Base-by-base conservation (phyloP, 2,329 filamentous ascomycete genomes). In the Penicillium vulpinum region DNA sequence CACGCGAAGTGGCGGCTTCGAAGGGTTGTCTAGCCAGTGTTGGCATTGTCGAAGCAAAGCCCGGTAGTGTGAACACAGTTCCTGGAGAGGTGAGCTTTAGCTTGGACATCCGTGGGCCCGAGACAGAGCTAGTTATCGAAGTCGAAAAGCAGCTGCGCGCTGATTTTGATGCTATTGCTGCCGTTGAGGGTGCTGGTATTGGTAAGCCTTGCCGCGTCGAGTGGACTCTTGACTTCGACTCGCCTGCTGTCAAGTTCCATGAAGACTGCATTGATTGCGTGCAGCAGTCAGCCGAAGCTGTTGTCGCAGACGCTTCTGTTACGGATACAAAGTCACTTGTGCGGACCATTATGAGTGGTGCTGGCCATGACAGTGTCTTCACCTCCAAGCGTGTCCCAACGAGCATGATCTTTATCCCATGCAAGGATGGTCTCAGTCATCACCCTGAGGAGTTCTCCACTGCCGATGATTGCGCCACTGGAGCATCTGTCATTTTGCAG, bases 31-130 rank as follows among this genome's bases (percentile, higher is more conserved):
- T 91, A 11, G 88, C 86, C 5, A 87, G 83, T 3, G 89, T 89
- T 0, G 89, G 88, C 0, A 89, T 91, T 54, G 71, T 92, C 47
- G 85, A 80, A 13, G 77, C 87, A 8, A 82, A 80, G 45, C 88
- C 88, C 0, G 87, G 88, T 5, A 87, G 83, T 58, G 88, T 88
- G 16, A 91, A 92, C 71, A 92, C 89, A 0, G 86, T 91, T 0
- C 87, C 89, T 0, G 87, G 87, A 0, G 73, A 77, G 29, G 89
- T 91, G 6, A 79, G 79, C 43, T 89, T 91, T 71, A 85, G 81
- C 29, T 81, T 91, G 5, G 88, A 91, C 66, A 83, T 91, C 51
- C 84, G 88, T 31, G 81, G 84, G 0, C 81, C 78, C 5, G 77
- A 81, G 33, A 83, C 88, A 65, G 75, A 76, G 24, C 81, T 79